Evolutionary conservation across 2,329 filamentous ascomycete genomes (phyloP), one percentile per base, ranked within the genome.

Genomic region (Ascocoryne sarcoides): DNA sequence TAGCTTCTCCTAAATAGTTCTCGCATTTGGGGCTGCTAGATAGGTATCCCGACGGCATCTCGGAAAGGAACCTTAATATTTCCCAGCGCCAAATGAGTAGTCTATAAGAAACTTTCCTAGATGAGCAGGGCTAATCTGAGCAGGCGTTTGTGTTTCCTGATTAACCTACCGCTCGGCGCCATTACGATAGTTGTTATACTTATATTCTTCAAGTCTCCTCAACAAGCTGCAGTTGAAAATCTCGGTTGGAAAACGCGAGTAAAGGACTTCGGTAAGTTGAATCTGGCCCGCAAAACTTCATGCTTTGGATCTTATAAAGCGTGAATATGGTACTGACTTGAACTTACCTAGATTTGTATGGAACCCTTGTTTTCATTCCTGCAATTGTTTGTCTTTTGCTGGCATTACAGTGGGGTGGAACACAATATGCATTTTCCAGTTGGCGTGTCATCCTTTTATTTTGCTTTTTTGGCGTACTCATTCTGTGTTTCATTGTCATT

Each of bases 321-420:
- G n/a, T n/a, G n/a, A n/a, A n/a, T n/a, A n/a, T n/a, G n/a, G n/a
- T n/a, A n/a, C n/a, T n/a, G n/a, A n/a, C n/a, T n/a, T n/a, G n/a
- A n/a, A n/a, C n/a, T n/a, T n/a, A n/a, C n/a, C n/a, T n/a, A n/a
- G n/a, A 66, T 39, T 37, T 60, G 1, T 42, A 61, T 20, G 63
- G 65, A 10, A 60, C 59, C 2, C 37, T 47, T 0, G 47, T 63
- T 4, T 57, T 65, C 32, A 54, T 65, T 3, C 61, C 62, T 2
- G 54, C 55, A 3, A 55, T 65, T 9, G 53, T 65, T 23, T 59
- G 52, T 34, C 46, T 65, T 15, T 50, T 67, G 3, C 52, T 67
- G 1, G 64, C 63, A n/a, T 51, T 67, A 1, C 59, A 65, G 46
- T 66, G 60, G 55, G 65, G 63, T 17, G 64, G 65, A 3, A 53